phyloP scores from a whole-genome alignment of 2,329 filamentous ascomycete species.

The Diaporthe sp. region DNA sequence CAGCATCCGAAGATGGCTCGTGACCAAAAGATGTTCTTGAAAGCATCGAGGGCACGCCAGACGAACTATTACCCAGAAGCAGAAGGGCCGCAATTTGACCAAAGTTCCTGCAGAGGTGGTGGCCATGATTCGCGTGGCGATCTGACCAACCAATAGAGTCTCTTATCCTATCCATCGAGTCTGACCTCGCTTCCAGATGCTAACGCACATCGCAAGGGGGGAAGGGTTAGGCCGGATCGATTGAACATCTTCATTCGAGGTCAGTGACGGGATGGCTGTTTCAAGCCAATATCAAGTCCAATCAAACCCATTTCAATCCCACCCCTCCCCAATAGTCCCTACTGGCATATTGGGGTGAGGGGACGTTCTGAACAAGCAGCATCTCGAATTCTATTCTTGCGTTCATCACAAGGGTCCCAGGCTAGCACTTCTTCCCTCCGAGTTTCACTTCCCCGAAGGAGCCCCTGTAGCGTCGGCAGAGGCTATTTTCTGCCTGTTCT shows the following conservation, averaged over 20 bases:
- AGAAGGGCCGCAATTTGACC: conserved; percentile 11
- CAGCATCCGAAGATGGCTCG: neutral
- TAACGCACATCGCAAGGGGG: neutral
- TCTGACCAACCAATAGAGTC: conserved; percentile 1
- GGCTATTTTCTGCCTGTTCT: neutral
- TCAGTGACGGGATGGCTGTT: conserved; percentile 26
- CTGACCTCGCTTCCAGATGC: conserved; percentile 21
- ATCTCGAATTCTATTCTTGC: conserved; percentile 26
- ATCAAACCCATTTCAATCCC: conserved; percentile 6
- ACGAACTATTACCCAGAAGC: neutral
- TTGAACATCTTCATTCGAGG: conserved; percentile 21
- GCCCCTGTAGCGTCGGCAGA: conserved; percentile 15
- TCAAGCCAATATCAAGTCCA: conserved; percentile 26
- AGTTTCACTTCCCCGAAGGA: conserved; percentile 24
- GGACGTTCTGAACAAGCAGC: neutral
- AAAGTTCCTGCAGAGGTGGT: conserved; percentile 12
- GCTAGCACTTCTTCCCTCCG: conserved; percentile 12
- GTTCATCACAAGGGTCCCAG: conserved; percentile 3
- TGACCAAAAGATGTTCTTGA: neutral
- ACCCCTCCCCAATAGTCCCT: neutral
- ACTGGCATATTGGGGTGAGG: neutral
- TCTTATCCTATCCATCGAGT: conserved; percentile 4
- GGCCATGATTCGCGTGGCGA: conserved; percentile 26
- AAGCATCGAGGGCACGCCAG: neutral
- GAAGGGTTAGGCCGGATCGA: conserved; percentile 2